Base-by-base conservation (phyloP, 1,284 basidiomycete genomes). In the Papiliotrema flavescens region DNA sequence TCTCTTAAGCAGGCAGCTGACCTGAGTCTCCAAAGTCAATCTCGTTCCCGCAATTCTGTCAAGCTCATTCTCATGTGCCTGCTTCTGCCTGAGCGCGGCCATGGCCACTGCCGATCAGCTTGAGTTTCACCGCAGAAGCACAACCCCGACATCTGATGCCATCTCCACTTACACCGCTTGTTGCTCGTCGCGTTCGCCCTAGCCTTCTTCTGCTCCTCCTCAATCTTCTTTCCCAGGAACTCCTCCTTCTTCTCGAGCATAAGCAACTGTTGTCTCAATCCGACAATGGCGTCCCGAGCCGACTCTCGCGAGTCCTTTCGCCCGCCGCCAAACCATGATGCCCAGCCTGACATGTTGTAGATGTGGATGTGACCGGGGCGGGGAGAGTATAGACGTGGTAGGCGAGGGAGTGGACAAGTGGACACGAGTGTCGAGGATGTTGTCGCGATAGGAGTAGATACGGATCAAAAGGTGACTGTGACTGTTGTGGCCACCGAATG, bases 231-330 rank as follows among this genome's bases (percentile, higher is more conserved):
- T 81, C 89, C 87, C 62, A 98, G 80, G 77, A 90, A 83, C 77
- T 98, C 94, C 80, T 98, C 96, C 82, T 97, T 97, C 90, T 98
- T 99, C 83, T 98, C 93, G 65, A 98, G 86, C 85, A 97, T 89
- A 76, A 94, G 85, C 60, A 94, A 82, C 73, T 93, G 89, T 77
- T 91, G 86, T 66, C 92, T 83, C 65, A 95, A 81, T 34, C 79
- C 81, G 57, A 95, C 88, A 73, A 95, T 95, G 46, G 92, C 88
- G 72, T 92, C 88, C 65, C 90, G 82, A 35, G 90, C 85, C 35
- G 84, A 80, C 75, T 86, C 84, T 74, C 88, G 89, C 34, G 87
- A 80, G 73, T 93, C 88, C 71, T 85, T 85, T 64, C 84, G 82
- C 44, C 85, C 85, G 71, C 75, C 76, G 37, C 73, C 74, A 56